Conservation (phyloP, 179 eudicot genomes). For the Vitellaria paradoxa region DNA sequence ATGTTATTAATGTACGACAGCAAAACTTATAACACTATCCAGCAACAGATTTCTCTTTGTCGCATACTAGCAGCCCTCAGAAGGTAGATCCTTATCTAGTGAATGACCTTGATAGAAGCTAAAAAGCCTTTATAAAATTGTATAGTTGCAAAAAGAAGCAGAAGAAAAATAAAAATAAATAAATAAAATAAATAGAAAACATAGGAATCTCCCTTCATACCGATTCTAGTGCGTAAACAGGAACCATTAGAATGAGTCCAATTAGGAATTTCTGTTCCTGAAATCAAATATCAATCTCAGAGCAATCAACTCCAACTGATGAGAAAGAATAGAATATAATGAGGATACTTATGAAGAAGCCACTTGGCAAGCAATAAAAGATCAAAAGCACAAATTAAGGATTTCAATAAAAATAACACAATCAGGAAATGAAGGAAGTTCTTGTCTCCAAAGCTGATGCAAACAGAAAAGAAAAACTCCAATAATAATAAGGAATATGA, state of each 20-base stretch:
- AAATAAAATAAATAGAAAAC: no score
- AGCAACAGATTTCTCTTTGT: neutral
- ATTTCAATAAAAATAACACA: neutral
- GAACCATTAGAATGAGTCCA: constrained; percentile 96
- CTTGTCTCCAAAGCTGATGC: constrained; percentile 2
- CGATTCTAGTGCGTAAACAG: constrained; percentile 97
- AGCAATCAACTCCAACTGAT: constrained; percentile 15
- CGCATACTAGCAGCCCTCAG: neutral
- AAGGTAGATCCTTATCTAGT: neutral
- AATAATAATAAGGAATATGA: constrained; percentile 1
- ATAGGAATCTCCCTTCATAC: constrained; percentile 36
- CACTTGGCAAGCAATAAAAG: neutral
- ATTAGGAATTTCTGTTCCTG: constrained; percentile 98
- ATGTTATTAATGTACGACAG: neutral
- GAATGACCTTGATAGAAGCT: neutral
- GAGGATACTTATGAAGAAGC: neutral
- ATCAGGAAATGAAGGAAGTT: constrained; percentile 4
- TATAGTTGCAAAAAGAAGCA: neutral
- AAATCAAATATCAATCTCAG: constrained; percentile 24
- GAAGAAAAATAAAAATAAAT: constrained; percentile 4
- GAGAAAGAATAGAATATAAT: neutral
- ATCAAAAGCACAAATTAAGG: constrained; percentile 3
- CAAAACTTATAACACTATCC: neutral
- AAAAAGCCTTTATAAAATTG: neutral
- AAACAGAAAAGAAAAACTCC: neutral